Base-by-base conservation (phyloP, 73 alveolate species). In the Blepharisma stoltei region DNA sequence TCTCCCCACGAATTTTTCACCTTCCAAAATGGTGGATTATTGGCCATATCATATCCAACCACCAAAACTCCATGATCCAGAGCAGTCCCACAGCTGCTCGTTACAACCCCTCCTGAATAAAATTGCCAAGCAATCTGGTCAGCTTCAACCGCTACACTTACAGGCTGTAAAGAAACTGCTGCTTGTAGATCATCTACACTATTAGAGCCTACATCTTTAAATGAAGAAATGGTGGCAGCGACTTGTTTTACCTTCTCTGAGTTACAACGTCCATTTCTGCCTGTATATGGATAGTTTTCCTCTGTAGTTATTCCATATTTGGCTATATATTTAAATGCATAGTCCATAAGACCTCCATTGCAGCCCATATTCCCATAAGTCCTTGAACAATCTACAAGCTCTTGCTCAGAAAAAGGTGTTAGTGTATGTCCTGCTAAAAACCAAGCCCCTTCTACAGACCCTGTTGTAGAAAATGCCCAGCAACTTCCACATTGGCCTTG, bases 381-480 rank as follows among this genome's bases (percentile, higher is more conserved):
- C 71, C 27, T 20, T 75, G 71, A 6, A 82, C 81, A 81, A 68
- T 71, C 52, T 77, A 70, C 89, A 78, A 82, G 89, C 69, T 82
- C 78, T 73, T 88, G 91, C 65, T 82, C 91, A 18, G 95, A 83
- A 43, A 80, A 71, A 14, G 76, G 37, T 67, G 52, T 43, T 60
- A 76, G 46, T 6, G n/a, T 80, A 37, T 84, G 87, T 25, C 82
- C 80, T 43, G 79, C 32, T 20, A 81, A 6, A 9, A 67, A 81
- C 32, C 70, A 70, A 32, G 73, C 66, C 23, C 93, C 95, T 90
- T 94, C 99, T 43, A 93, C 54, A 70, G 92, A 88, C 25, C 91
- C 95, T 4, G 86, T 92, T 7, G 98, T 79, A 8, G 94, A 65
- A 81, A 90, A 92, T 18, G 98, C 90, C 94, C 95, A 92, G 14